Base-by-base conservation (phyloP, 192 early-diverging fungal species). In the Coemansia sp. region DNA sequence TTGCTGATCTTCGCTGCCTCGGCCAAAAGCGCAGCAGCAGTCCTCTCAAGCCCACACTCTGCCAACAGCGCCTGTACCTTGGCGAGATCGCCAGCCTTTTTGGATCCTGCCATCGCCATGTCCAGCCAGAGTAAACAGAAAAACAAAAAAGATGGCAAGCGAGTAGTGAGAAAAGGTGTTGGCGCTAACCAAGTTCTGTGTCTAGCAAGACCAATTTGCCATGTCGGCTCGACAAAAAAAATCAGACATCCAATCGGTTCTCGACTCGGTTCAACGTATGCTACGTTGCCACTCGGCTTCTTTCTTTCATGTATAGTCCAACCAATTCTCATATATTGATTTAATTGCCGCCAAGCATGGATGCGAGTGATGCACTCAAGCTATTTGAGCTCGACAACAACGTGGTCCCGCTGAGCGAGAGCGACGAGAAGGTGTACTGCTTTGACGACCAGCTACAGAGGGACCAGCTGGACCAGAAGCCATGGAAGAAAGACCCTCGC, bases 401-500 rank as follows among this genome's bases (percentile, higher is more conserved):
- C 66, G 84, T 95, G 29, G 73, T 74, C 34, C 82, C 85, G 1
- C 73, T 91, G 21, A 83, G 85, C 73, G 74, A 86, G 18, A 59
- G 63, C 34, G 71, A 88, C 52, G 93, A 95, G 81, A 73, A 83
- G 26, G 83, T 98, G 38, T 98, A 93, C 80, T 80, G 75, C 56
- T 96, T 88, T 67, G 85, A 98, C 67, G 85, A 81, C 36, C 81
- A 80, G 11, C 78, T 83, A 39, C 88, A 93, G 53, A 83, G 82
- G 62, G 70, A 83, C 34, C 76, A 84, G 56, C 68, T 83, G 24
- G 76, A 84, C 27, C 82, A 82, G 36, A 86, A 83, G 33, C 92
- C 92, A 8, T 98, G 95, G 95, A 88, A 83, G 37, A 88, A 82
- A 50, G 87, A 95, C 52, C 48, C 41, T 18, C 44, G 63, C 59